phyloP scores from a whole-genome alignment of 2,329 filamentous ascomycete species.

The Beauveria pseudobassiana region DNA sequence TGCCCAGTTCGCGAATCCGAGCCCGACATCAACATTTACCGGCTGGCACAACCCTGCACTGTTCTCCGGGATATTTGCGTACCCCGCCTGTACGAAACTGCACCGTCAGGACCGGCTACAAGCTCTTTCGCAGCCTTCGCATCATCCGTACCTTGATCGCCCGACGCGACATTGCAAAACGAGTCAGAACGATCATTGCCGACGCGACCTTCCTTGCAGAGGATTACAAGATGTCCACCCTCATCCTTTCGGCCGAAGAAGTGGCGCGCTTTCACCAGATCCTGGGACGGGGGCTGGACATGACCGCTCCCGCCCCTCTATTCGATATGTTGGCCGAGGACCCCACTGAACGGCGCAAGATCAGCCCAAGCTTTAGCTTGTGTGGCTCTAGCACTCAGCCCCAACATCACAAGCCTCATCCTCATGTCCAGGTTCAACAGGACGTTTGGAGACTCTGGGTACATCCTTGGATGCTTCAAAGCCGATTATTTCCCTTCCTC shows the following conservation, averaged over 20 bases:
- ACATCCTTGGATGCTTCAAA: background rate
- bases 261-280: background rate
- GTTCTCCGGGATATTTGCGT: background rate
- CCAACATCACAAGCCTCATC: constrained; percentile 2
- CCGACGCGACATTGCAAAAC: background rate
- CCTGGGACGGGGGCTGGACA: background rate
- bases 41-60: background rate
- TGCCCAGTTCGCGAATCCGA: background rate
- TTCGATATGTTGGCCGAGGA: background rate
- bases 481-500: background rate
- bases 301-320: background rate
- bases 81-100: background rate
- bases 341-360: background rate
- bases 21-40: background rate
- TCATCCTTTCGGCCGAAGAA: background rate
- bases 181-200: background rate
- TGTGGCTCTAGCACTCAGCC: background rate
- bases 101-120: background rate
- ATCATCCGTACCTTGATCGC: background rate
- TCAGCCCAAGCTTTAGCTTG: background rate
- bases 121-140: background rate
- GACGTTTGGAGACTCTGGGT: background rate
- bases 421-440: background rate
- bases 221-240: background rate
- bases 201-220: background rate